A percentile compares a stretch with the other conserved stretches of the same genome.
Conservation (phyloP, 2,329 filamentous ascomycete genomes). For the Apiospora sp. region DNA sequence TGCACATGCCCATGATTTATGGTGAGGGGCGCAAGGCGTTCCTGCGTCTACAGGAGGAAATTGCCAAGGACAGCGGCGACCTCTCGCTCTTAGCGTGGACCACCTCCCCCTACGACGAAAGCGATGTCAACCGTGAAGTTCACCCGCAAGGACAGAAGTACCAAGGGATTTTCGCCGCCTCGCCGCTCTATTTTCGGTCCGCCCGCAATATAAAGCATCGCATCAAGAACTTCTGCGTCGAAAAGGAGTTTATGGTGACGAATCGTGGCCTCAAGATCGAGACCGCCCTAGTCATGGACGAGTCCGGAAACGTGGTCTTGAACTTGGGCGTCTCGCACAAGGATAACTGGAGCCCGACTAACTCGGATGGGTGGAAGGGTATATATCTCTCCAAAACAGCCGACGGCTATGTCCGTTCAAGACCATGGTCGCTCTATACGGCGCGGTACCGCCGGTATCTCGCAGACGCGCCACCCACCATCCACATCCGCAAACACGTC, state of each 20-base stretch:
- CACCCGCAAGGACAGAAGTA: neutral
- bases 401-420: conserved; percentile 18
- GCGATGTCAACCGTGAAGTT: neutral
- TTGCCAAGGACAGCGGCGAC: conserved; percentile 29
- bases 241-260: conserved; percentile 18
- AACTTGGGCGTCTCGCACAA: neutral
- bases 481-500: conserved; percentile 9
- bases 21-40: conserved; percentile 43
- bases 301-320: neutral
- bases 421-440: neutral
- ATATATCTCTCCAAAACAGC: conserved; percentile 22
- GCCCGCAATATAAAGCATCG: conserved; percentile 9
- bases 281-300: conserved; percentile 1
- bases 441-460: neutral
- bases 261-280: conserved; percentile 21
- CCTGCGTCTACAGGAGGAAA: conserved; percentile 40
- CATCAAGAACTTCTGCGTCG: conserved; percentile 12
- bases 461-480: neutral
- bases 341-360: conserved; percentile 2
- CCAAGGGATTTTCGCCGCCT: neutral
- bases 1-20: conserved; percentile 44
- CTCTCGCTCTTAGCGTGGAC: conserved; percentile 24
- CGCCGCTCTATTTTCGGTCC: neutral
- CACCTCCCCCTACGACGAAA: neutral
- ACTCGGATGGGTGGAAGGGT: conserved; percentile 5